Base-by-base conservation (phyloP, 2,329 filamentous ascomycete species). In the Ophiostoma fasciatum region DNA sequence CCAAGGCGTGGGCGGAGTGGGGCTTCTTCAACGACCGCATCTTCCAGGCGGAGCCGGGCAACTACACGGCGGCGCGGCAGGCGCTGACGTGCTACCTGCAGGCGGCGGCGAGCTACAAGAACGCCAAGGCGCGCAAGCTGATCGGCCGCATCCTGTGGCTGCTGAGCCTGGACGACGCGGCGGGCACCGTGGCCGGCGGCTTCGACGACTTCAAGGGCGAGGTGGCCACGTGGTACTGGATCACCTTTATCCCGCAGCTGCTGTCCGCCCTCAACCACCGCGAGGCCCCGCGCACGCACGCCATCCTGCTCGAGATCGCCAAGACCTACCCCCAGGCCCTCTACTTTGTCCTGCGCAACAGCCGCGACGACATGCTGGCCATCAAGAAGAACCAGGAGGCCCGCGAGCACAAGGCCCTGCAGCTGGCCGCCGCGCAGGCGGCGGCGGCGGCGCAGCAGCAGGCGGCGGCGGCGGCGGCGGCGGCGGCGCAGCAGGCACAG, bases 1-100 rank as follows among this genome's bases (percentile, higher is more conserved):
- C 90, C 4, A 98, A 98, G 60, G 90, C 90, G 4, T 98, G 90
- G 90, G 88, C 90, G 13, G 90, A 98, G 61, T 98, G 90, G 90
- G 90, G 90, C 34, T 85, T 93, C 51, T 98, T 94, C 66, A 96
- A 93, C 51, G 90, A 98, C 55, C 77, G 84, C 47, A 79, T 90
- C 38, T 98, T 96, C 66, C 96, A 94, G 60, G 80, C 85, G 36
- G 82, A 94, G 45, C 80, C 87, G 0, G 64, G 68, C 5, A 82
- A 94, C 50, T 67, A 93, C 37, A 80, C 79, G 42, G 75, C 82
- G 42, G 92, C 88, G 5, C 79, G 83, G 46, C 90, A 93, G 53
- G 90, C 92, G 0, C 72, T 98, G 15, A 94, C 85, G 40, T 96
- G 88, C 47, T 98, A 98, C 51, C 66, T 98, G 17, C 90, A 98